Base-by-base conservation (phyloP, 208 protist species). In the Trypanosoma rangeli region DNA sequence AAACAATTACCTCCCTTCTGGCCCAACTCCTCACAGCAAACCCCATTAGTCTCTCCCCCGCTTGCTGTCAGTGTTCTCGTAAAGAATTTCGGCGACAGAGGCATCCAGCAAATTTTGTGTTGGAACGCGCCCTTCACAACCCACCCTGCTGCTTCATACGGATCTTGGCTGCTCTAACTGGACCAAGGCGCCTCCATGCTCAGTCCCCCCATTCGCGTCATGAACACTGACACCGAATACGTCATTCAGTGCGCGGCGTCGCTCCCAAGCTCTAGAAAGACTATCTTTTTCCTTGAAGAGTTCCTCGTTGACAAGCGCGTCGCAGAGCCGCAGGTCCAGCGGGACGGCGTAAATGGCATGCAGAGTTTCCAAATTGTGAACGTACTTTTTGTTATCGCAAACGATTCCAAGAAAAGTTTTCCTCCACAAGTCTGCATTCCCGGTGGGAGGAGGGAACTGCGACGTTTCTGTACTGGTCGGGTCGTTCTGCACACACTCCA, bases 291-390 rank as follows among this genome's bases (percentile, higher is more conserved):
- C 66, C 24, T 5, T 48, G 49, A 67, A 54, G 37, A 79, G 37
- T 2, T 54, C 39, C 33, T 5, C 37, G 31, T 79, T 66, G 7
- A 55, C 57, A n/a, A 46, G 50, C 26, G 74, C 67, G 67, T 79
- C 62, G 29, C 20, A 5, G 16, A 79, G 29, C 12, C 39, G 10
- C 56, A 64, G 44, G n/a, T 71, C 50, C 5, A 58, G 15, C 26
- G 74, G 74, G 52, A 79, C 18, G 13, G 24, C 33, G 28, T 75
- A 64, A 49, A 80, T 48, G 2, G 57, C 24, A 44, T 80, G 68
- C 24, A 74, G 52, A 24, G 57, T 50, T 16, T 54, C 56, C 24
- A 52, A 62, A 39, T 57, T 74, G 44, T 46, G 48, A 35, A 44
- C 35, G 1, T 62, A 18, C 28, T 62, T 42, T 16, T 16, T 0